These are phyloP conservation scores for Emericellopsis atlantica DNA, from an alignment of 2,329 filamentous ascomycete genomes.

Conservation along the genomic window DNA sequence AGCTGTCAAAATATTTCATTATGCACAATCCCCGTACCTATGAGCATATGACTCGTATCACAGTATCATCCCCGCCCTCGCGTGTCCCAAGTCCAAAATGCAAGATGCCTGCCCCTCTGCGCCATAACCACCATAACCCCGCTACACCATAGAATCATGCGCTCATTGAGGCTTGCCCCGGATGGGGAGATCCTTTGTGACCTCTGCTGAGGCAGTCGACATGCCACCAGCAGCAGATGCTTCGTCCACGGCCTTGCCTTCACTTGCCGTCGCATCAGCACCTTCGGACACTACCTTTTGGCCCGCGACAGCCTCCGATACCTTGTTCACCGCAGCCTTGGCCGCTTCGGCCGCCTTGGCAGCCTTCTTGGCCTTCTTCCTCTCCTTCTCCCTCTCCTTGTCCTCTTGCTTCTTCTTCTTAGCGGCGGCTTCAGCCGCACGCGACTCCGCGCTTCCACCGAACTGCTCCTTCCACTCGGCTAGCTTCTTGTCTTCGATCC, in stretches of 20 bases:
- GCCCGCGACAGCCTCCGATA: background rate
- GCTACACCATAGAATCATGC: too few species aligned
- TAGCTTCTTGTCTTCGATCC: slow-evolving; percentile 70
- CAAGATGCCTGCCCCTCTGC: too few species aligned
- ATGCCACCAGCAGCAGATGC: background rate
- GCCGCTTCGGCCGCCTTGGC: slow-evolving; percentile 15
- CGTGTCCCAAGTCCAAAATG: too few species aligned
- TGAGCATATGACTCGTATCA: too few species aligned
- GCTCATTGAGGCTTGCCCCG: background rate
- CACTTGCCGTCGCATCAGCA: background rate
- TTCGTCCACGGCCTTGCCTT: background rate
- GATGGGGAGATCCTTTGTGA: background rate
- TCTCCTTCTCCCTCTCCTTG: slow-evolving; percentile 26
- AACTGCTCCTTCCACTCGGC: slow-evolving; percentile 73
- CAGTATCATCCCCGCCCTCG: too few species aligned
- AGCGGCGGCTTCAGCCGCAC: slow-evolving; percentile 35
- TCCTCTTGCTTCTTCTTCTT: slow-evolving; percentile 38
- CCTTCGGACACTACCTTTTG: slow-evolving; percentile 1
- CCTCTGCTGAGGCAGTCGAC: background rate
- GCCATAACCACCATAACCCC: too few species aligned
- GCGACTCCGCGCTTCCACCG: slow-evolving; percentile 40
- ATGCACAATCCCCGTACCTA: too few species aligned
- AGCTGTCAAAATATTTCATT: too few species aligned
- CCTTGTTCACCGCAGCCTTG: slow-evolving; percentile 5
- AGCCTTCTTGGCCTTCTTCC: slow-evolving; percentile 7